Evolutionary conservation across 805 yeast species (phyloP), one percentile per base, ranked within the genome.

Genomic region (Candida schatavii): DNA sequence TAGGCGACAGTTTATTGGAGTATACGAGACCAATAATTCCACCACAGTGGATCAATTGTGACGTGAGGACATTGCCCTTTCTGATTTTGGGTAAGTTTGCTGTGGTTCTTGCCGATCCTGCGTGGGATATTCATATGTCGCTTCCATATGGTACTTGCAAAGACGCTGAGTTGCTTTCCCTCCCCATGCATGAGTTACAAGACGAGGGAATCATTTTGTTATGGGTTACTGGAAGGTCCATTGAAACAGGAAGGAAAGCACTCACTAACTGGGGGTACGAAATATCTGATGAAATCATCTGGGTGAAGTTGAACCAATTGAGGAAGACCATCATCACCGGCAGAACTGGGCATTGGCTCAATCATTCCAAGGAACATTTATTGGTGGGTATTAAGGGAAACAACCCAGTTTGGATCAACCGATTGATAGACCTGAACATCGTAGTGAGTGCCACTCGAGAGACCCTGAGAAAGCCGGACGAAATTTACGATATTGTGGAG

Each of bases 211-310:
- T 90, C 2, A 65, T 89, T 34, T 71, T 89, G 46, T 72, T 90
- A 20, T 90, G 97, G 98, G 97, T 91, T 9, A 91, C 98, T 1
- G 97, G 97, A 1, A 73, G 98, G 35, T 88, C 97, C 9, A 81
- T 88, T 50, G 97, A 91, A 51, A 71, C 85, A 17, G 98, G 98
- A 1, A 74, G 95, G 31, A 78, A 78, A 43, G 87, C 90, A 5
- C 66, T 90, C 42, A 60, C 59, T 3, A 79, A 77, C 44, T 89
- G 97, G 96, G 97, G 97, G 1, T 90, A 90, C 57, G 57, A 63
- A 28, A 78, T 84, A 4, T 65, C 78, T 18, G 91, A 89, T 59
- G 97, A 90, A 58, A 62, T 90, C 46, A 77, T 90, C 6, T 90
- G 98, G 98, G 77, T 88, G 45, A 90, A 90, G 60, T 80, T 93